Base-by-base conservation (phyloP, 108 stramenopile species). In the Cyclotella choctawhatcheeana region DNA sequence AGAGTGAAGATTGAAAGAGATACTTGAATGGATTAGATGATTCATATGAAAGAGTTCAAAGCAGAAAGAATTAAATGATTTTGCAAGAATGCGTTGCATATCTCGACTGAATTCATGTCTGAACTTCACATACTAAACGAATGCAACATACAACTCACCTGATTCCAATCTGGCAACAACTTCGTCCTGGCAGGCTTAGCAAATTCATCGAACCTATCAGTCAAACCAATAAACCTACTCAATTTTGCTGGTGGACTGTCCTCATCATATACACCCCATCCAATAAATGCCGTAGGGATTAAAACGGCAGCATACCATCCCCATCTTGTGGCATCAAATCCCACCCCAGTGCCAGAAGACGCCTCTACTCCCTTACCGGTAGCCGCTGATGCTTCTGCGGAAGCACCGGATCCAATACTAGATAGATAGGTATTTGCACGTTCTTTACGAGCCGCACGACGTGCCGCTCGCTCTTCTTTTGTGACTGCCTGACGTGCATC, bases 161-260 rank as follows among this genome's bases (percentile, higher is more conserved):
- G 71, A 47, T 79, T 71, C 92, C 97, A 98, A 78, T 97, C 96
- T 8, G 96, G 97, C 47, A 99, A 80, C 24, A 99, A 85, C 69
- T 97, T 96, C 4, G 93, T 97, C 35, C 88, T 79, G 30, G 86
- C 68, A 52, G 97, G 97, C 55, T 91, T 86, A 35, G 89, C 88
- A 79, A 93, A 91, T n/a, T 69, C 70, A 31, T 80, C 58, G 44
- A 95, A 66, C 27, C 81, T 55, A 58, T 71, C 83, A 27, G 87
- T 86, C 47, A 94, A 65, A 33, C 94, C 94, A 62, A 93, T 83
- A 85, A 68, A 58, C 24, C 79, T 45, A 48, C 83, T 75, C 2
- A 93, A 50, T 66, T 90, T 69, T 21, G 92, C 90, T 34, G 90
- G 89, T 16, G 89, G 91, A 78, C 90, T 91, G 52, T 91, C 65